Evolutionary conservation across 23 red algal genomes (phyloP), one percentile per base, ranked within the genome.

Genomic region (Agarophyton chilense): DNA sequence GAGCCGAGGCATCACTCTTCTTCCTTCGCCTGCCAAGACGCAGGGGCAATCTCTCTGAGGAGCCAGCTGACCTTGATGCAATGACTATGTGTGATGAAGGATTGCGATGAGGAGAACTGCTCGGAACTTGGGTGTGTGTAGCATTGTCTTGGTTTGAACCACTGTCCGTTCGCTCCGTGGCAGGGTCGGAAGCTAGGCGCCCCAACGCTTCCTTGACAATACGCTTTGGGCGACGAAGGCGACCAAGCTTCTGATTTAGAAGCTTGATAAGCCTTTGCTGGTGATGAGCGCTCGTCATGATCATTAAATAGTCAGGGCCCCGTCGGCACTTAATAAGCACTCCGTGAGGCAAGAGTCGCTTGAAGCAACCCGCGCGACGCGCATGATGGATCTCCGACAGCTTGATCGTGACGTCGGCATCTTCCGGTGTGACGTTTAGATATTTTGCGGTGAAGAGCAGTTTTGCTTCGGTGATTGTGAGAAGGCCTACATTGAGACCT

Each of bases 401-500:
- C 38, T 45, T 19, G 13, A 74, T 74, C 24, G 38, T 74, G 46
- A 80, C 54, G 46, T 61, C 38, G 49, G 77, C 77, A 35, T 80
- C 77, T 22, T 61, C 19, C 14, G 77, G 77, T 3, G 77, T 50
- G 35, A 80, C 54, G 50, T 80, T 61, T 18, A 80, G 50, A 58
- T 80, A 87, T 31, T 73, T 54, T 29, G 82, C 82, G 36, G 18
- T 36, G 51, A 87, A 87, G 0, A 87, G 26, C 26, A 87, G 32
- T 31, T 72, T 29, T 2, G 67, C 60, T 13, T 52, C 28, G 4
- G 82, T 87, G 44, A 87, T 17, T 25, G 50, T 34, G 24, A 87
- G 26, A 40, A 16, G 49, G 21, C 82, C 82, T 4, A 87, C 67
- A 19, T 87, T 68, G 67, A 87, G 46, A 41, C 82, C 82, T 38